Base-by-base conservation (phyloP, 1,139 yeast genomes). In the Entelexis paramagnoliae region DNA sequence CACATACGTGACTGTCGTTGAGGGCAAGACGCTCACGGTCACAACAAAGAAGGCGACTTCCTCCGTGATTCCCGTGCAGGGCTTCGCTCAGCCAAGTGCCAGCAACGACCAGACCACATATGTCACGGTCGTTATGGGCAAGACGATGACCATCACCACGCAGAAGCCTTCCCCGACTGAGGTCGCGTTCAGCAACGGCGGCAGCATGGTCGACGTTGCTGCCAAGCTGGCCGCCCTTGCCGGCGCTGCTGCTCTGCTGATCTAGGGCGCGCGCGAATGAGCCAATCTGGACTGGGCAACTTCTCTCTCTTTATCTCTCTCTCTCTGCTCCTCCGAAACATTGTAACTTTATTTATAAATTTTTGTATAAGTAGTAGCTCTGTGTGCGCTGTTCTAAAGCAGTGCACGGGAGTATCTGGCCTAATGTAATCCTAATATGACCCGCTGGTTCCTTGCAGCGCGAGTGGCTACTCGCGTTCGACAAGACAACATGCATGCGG, bases 71-170 rank as follows among this genome's bases (percentile, higher is more conserved):
- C 42, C 42, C 4, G 41, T 36, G 28, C 41, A 36, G 41, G 41
- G 41, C 32, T n/a, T 39, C 14, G 54, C 56, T 42, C 49, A 58
- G 47, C 38, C 58, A 17, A 62, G 64, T 41, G 34, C 58, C 16
- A 62, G 64, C 43, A 49, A 53, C 14, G 54, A 57, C 49, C 46
- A 53, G 42, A 61, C 66, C 45, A 64, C 66, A 46, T 57, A 51
- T 52, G 59, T 64, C 50, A 64, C 67, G 44, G 63, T 64, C 40
- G 52, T 55, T 48, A 59, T 56, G 55, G 67, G 66, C 52, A 57
- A 57, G 52, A 63, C 66, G 48, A 52, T 63, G 54, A 63, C 66
- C 39, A 58, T 59, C 51, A 61, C 60, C 35, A 64, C 63, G 29
- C 39, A 54, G 39, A 56, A 58, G 43, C 51, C 59, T 49, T 38